Evolutionary conservation across 805 yeast genomes (phyloP).

Genomic region (Dipodascus geniculatus): DNA sequence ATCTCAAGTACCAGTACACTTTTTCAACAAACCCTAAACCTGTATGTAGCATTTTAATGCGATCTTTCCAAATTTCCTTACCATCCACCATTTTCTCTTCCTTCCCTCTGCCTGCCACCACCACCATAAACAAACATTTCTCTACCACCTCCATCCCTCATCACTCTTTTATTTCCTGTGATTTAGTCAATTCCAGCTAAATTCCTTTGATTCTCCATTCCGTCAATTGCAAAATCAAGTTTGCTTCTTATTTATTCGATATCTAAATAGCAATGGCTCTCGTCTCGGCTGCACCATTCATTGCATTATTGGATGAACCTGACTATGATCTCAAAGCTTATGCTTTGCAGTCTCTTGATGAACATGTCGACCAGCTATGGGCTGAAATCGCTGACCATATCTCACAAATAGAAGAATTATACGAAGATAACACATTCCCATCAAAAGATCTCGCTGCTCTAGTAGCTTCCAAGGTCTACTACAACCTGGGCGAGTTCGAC

Average conservation of each 20-base stretch:
- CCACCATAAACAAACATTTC: no score
- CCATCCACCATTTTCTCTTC: not conserved
- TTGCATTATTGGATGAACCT: constrained; percentile 78
- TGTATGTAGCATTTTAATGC: not conserved
- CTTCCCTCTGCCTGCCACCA: not conserved
- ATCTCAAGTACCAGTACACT: no score
- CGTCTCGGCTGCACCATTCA: constrained; percentile 82
- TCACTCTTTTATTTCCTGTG: not conserved
- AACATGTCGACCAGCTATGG: constrained; percentile 85
- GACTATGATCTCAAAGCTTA: constrained; percentile 68
- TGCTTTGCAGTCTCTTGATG: constrained; percentile 74
- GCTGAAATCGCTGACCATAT: constrained; percentile 91
- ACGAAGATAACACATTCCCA: constrained; percentile 71
- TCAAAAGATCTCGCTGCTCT: constrained; percentile 80
- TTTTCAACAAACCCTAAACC: not conserved
- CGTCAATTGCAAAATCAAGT: not conserved
- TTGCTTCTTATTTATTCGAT: not conserved
- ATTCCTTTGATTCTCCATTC: not conserved
- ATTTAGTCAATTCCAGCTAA: not conserved
- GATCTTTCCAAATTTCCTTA: not conserved
- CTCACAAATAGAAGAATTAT: constrained; percentile 79
- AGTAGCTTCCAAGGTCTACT: constrained; percentile 79
- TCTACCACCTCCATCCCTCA: not conserved
- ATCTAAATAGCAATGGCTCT: constrained; percentile 35
- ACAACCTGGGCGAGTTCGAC: constrained; percentile 88